Base-by-base conservation (phyloP, 2,329 filamentous ascomycete genomes). In the Thelonectria discophora region DNA sequence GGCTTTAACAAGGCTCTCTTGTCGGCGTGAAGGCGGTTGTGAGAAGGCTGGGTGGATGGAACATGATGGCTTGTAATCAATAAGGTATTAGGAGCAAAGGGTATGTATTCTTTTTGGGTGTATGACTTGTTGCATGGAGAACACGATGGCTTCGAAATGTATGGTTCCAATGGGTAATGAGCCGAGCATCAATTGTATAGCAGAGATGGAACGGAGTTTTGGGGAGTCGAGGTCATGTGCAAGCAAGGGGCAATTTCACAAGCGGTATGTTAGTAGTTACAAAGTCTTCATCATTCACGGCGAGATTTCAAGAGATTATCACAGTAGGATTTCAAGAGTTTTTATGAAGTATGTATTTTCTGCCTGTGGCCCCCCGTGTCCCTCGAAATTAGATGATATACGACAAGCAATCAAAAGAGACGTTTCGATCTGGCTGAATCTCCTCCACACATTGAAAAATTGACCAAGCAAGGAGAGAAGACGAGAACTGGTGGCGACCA, bases 1-100 rank as follows among this genome's bases (percentile, higher is more conserved):
- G 87, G 87, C 10, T 86, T 88, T 72, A 78, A 75, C 67, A 77
- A 77, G 66, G 53, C 72, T 43, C 32, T 72, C 54, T 60, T 60
- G 17, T 60, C 45, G 54, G 8, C 53, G 17, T n/a, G 32, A 39
- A 21, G 17, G 13, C 20, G 34, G 30, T 9, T 20, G 27, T 18
- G 30, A 30, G 20, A 13, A 27, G 20, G 20, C 18, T 27, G 34
- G 47, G 30, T n/a, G 1, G 17, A 27, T 59, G 21, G 37, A 34
- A n/a, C 12, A n/a, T n/a, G 15, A 45, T 17, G 21, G 32, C 12
- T 15, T 37, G 34, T 37, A 37, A 37, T 37, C 34, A 37, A 37
- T 7, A 12, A 12, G 34, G 15, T 37, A 2, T 37, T 37, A 12
- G 34, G 15, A 37, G 15, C 34, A 37, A 15, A 5, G 12, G 12